Conservation (phyloP, 2,329 filamentous ascomycete species). For the Xylariaceae sp. region DNA sequence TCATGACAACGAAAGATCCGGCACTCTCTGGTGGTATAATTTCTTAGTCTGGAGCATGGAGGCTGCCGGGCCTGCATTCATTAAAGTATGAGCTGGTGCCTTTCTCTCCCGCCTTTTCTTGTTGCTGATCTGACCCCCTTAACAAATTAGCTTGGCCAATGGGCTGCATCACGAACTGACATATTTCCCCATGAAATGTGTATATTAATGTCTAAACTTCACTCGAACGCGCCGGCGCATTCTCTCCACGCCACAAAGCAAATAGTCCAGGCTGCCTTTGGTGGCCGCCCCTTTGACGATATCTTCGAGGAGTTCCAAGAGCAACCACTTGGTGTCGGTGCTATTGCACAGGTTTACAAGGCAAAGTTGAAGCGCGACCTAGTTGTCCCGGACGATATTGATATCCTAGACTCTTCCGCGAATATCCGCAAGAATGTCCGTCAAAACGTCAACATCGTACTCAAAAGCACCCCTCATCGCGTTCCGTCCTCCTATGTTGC, state of each 20-base stretch:
- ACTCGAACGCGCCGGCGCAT: conserved; percentile 91
- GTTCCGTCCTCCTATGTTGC: conserved; percentile 91
- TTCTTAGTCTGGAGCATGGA: conserved; percentile 90
- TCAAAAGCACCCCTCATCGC: conserved; percentile 79
- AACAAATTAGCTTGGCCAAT: conserved; percentile 74
- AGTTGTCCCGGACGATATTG: conserved; percentile 56
- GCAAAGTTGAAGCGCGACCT: conserved; percentile 82
- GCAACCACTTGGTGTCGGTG: conserved; percentile 82
- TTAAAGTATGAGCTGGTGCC: conserved; percentile 60
- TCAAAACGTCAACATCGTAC: conserved; percentile 75
- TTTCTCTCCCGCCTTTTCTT: neutral
- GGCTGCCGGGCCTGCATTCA: conserved; percentile 87
- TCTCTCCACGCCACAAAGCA: conserved; percentile 72
- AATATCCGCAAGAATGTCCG: conserved; percentile 64
- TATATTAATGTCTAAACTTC: conserved; percentile 85
- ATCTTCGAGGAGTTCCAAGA: conserved; percentile 97
- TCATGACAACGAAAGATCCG: conserved; percentile 68
- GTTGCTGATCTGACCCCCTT: conserved; percentile 18
- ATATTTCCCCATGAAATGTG: conserved; percentile 95
- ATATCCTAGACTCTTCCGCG: conserved; percentile 45
- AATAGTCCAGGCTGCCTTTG: conserved; percentile 77
- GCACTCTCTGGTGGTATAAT: conserved; percentile 90
- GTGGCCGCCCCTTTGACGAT: conserved; percentile 71
- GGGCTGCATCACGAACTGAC: conserved; percentile 92
- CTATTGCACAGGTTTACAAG: conserved; percentile 96